These are phyloP conservation scores for Hymenoscyphus occultus DNA, from an alignment of 2,329 filamentous ascomycete species.

Conservation along the genomic window DNA sequence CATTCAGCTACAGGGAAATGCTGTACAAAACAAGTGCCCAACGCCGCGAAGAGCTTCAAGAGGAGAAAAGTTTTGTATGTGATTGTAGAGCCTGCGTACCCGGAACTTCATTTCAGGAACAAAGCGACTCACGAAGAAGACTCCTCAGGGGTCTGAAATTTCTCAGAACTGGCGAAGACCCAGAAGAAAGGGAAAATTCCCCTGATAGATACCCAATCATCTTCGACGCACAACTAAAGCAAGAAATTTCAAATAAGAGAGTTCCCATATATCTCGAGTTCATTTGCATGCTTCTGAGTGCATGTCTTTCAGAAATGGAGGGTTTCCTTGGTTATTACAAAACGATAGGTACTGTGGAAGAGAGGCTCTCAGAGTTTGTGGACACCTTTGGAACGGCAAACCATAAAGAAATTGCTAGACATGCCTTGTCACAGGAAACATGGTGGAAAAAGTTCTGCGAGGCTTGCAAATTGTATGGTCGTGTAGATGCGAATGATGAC, in stretches of 20 bases:
- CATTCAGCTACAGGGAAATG: conserved; percentile 9
- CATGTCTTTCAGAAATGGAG: conserved; percentile 14
- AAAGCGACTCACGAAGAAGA: conserved; percentile 9
- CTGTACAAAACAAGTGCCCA: conserved; percentile 4
- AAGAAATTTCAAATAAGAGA: conserved; percentile 2
- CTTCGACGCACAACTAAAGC: conserved; percentile 8
- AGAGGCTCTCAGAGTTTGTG: conserved; percentile 10
- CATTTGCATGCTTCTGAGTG: conserved; percentile 9
- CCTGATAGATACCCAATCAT: neutral
- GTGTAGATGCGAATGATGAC: conserved; percentile 8
- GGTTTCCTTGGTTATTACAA: conserved; percentile 20
- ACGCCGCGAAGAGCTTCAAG: neutral
- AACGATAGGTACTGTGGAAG: neutral
- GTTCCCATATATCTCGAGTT: conserved; percentile 6
- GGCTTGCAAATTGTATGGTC: conserved; percentile 21
- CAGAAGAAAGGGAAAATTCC: conserved; percentile 1
- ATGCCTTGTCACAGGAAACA: conserved; percentile 20
- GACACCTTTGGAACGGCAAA: conserved; percentile 18
- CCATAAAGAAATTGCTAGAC: conserved; percentile 19
- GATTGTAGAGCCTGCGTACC: conserved; percentile 13
- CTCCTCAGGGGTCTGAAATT: conserved; percentile 9
- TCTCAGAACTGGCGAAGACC: conserved; percentile 9
- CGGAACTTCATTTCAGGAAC: neutral
- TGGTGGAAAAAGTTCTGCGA: conserved; percentile 20
- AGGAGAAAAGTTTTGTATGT: conserved; percentile 5